Base-by-base conservation (phyloP, 768 basidiomycete genomes). In the Russula abietina region DNA sequence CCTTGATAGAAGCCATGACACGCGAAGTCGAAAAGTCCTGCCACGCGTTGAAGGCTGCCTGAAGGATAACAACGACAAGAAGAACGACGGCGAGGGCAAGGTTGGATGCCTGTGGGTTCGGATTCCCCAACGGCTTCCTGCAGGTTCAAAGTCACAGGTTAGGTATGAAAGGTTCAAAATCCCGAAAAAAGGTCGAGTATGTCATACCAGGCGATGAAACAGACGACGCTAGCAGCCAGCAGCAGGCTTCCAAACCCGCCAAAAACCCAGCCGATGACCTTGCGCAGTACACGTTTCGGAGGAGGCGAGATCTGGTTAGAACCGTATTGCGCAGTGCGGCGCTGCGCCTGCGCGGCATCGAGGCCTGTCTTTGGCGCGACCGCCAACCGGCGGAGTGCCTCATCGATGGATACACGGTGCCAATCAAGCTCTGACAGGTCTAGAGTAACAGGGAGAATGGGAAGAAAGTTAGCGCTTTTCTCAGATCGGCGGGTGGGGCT, bases 1-100 rank as follows among this genome's bases (percentile, higher is more conserved):
- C 80, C 68, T 83, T 81, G 67, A 86, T 86, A 7, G 83, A 84
- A 1, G 80, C 75, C 82, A 86, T 85, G 55, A 84, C 80, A 19
- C 81, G 75, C 0, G 78, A 75, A 0, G 84, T 84, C 0, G 81
- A 80, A 66, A 77, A 85, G 70, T 85, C 84, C 69, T 79, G 76
- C 76, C 76, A 80, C 1, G 80, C 80, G 64, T 82, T 81, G 73
- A 80, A 77, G 28, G 72, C 46, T 1, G 77, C 74, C 59, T 78
- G 76, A 2, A 79, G 64, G 8, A 70, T 28, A 28, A 77, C 71
- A 63, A 79, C 77, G 43, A 78, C 66, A 19, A 81, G 72, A 9
- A 87, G 76, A 14, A 86, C 79, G 38, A 86, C 72, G 1, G 83
- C 85, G 6, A 87, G 76, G 9, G 83, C 86, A 28, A 87, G 76